Percentiles rank a stretch among this genome's conserved stretches.
phyloP scores from a whole-genome alignment of 495 filamentous ascomycete species.

The Mytilinidion resinicola region DNA sequence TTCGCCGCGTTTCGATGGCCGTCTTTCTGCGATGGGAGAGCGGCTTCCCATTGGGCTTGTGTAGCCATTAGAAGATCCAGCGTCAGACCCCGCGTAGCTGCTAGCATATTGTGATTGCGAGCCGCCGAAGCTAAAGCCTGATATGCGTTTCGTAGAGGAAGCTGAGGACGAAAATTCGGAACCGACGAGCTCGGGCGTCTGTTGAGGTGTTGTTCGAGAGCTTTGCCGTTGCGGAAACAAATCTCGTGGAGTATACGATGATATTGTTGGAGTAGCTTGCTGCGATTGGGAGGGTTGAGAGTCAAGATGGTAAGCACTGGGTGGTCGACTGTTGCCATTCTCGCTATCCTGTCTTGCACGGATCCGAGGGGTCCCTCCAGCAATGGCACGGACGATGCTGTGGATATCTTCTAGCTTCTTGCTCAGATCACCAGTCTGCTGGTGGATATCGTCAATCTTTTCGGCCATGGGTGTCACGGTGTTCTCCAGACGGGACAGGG shows the following conservation, averaged over 20 bases:
- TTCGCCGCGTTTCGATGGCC: slow-evolving; percentile 6
- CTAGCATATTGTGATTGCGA: slow-evolving; percentile 4
- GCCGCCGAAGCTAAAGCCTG: slow-evolving; percentile 18
- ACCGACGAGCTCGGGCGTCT: neutral
- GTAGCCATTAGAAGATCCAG: slow-evolving; percentile 3
- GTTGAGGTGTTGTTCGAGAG: neutral
- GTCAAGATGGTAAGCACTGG: slow-evolving; percentile 12
- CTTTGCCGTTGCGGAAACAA: slow-evolving; percentile 13
- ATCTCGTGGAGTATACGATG: slow-evolving; percentile 6
- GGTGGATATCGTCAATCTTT: slow-evolving; percentile 33
- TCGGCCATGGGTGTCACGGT: slow-evolving; percentile 34
- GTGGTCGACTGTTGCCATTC: neutral
- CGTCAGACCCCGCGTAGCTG: slow-evolving; percentile 14
- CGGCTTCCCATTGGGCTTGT: slow-evolving; percentile 7
- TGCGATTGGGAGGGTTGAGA: neutral
- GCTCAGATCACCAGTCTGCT: slow-evolving; percentile 25
- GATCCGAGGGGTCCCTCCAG: slow-evolving; percentile 6
- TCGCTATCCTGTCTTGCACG: neutral
- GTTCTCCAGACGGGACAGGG: slow-evolving; percentile 31
- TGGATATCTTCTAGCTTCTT: slow-evolving; percentile 35
- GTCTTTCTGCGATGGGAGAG: slow-evolving; percentile 3
- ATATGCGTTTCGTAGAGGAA: slow-evolving; percentile 13
- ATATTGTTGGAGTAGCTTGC: neutral
- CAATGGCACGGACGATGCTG: slow-evolving; percentile 29
- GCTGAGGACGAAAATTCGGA: slow-evolving; percentile 2